Conservation (phyloP, 495 filamentous ascomycete species). For the Penicillium lagena region DNA sequence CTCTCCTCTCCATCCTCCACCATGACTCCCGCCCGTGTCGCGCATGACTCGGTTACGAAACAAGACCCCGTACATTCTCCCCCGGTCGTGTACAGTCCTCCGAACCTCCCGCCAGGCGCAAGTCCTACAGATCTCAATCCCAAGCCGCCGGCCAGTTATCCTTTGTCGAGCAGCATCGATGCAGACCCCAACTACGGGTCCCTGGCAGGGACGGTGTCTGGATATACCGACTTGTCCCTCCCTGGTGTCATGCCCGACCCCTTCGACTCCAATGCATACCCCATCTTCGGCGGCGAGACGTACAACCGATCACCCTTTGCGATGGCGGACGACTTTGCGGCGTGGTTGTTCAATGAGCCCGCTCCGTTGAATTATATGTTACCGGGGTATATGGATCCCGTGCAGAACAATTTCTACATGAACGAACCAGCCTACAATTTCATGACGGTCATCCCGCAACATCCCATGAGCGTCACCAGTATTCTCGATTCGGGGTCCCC, state of each 20-base stretch:
- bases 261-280: constrained; percentile 54
- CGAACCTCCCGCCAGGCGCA: no score
- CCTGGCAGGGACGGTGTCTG: constrained; percentile 9
- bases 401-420: constrained; percentile 33
- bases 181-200: neutral
- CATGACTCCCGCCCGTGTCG: neutral
- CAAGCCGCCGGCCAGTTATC: constrained; percentile 16
- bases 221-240: constrained; percentile 20
- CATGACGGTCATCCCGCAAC: constrained; percentile 43
- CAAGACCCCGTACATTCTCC: no score
- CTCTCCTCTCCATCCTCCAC: constrained; percentile 1
- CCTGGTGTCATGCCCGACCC: neutral
- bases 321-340: constrained; percentile 88
- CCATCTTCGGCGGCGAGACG: constrained; percentile 77
- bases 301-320: constrained; percentile 80
- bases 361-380: constrained; percentile 35
- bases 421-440: constrained; percentile 36
- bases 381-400: constrained; percentile 11
- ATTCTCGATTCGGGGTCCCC: constrained; percentile 78
- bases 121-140: neutral
- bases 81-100: no score
- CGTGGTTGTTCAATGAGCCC: constrained; percentile 78
- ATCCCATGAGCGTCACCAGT: constrained; percentile 86
- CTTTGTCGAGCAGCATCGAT: constrained; percentile 23
- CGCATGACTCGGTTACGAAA: constrained; percentile 8